phyloP scores from a whole-genome alignment of 176 grass and related monocot genomes.

The Ananas comosus region DNA sequence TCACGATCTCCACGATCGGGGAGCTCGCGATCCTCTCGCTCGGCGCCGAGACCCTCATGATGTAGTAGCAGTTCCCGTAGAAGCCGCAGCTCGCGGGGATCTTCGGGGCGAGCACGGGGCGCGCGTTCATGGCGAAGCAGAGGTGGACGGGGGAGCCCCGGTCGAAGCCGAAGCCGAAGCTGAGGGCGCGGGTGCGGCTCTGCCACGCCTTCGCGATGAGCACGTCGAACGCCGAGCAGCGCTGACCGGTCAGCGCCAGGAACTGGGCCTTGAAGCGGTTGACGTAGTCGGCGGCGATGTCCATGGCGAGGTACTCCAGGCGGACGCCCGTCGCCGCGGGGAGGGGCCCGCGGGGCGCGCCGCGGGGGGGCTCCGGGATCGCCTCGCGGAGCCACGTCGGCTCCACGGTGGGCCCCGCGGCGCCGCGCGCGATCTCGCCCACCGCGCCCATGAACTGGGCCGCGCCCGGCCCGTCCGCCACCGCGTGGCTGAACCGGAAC shows the following conservation, averaged over 20 bases:
- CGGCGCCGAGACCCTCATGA: constrained; percentile 53
- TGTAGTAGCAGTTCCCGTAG: constrained; percentile 96
- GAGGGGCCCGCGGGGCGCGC: constrained; percentile 28
- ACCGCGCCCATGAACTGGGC: constrained; percentile 67
- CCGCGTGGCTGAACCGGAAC: constrained; percentile 77
- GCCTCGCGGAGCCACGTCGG: constrained; percentile 57
- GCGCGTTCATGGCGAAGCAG: constrained; percentile 75
- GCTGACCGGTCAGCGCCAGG: constrained; percentile 36
- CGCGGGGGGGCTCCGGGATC: constrained; percentile 38
- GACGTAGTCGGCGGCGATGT: constrained; percentile 74
- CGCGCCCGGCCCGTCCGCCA: constrained; percentile 58
- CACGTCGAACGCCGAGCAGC: constrained; percentile 83
- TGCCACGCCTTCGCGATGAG: constrained; percentile 76
- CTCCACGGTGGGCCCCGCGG: constrained; percentile 5
- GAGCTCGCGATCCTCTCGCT: constrained; percentile 33
- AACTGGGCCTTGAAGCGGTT: constrained; percentile 51
- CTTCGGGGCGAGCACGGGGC: constrained; percentile 20
- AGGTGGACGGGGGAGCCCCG: constrained; percentile 40
- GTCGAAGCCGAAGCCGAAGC: constrained; percentile 11
- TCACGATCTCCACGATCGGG: constrained; percentile 54
- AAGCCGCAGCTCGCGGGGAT: constrained; percentile 35
- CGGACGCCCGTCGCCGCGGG: constrained; percentile 29
- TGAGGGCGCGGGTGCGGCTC: constrained; percentile 50
- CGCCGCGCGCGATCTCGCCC: constrained; percentile 46
- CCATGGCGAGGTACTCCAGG: constrained; percentile 62